A percentile compares a stretch with the other conserved stretches of the same genome.
These are phyloP conservation scores for Chytriomyces sp. DNA, from an alignment of 192 early-diverging fungal species.

Conservation along the genomic window DNA sequence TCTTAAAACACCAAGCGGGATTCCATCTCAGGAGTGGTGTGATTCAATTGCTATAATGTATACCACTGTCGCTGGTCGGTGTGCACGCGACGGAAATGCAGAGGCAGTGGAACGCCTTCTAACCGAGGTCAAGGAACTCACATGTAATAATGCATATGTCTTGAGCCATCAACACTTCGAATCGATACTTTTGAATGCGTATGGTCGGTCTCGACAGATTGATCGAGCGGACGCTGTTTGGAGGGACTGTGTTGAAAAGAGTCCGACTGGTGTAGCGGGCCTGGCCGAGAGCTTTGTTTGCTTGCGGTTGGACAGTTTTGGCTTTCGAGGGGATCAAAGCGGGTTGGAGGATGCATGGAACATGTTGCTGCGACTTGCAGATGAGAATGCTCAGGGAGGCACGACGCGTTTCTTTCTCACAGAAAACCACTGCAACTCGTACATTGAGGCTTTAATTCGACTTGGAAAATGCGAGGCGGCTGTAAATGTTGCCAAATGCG, in stretches of 20 bases:
- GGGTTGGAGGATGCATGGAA: conserved; percentile 1
- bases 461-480: background rate
- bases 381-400: background rate
- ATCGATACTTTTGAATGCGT: conserved; percentile 4
- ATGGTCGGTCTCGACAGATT: background rate
- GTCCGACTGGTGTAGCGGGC: background rate
- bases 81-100: background rate
- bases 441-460: conserved; percentile 23
- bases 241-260: background rate
- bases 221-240: conserved; percentile 15
- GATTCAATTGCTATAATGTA: background rate
- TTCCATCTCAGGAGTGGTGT: background rate
- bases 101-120: background rate
- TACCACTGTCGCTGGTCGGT: background rate
- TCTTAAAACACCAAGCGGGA: background rate
- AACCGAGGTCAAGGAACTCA: background rate
- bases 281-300: conserved; percentile 3
- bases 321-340: conserved; percentile 1
- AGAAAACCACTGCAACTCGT: conserved; percentile 32
- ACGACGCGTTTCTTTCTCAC: conserved; percentile 7
- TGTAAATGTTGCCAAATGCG: conserved; percentile 7
- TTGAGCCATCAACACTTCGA: background rate
- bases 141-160: background rate
- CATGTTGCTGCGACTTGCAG: background rate
- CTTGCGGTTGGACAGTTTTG: conserved; percentile 24